Evolutionary conservation across 345 rosid species (phyloP).

Genomic region (Gossypium thurberi): DNA sequence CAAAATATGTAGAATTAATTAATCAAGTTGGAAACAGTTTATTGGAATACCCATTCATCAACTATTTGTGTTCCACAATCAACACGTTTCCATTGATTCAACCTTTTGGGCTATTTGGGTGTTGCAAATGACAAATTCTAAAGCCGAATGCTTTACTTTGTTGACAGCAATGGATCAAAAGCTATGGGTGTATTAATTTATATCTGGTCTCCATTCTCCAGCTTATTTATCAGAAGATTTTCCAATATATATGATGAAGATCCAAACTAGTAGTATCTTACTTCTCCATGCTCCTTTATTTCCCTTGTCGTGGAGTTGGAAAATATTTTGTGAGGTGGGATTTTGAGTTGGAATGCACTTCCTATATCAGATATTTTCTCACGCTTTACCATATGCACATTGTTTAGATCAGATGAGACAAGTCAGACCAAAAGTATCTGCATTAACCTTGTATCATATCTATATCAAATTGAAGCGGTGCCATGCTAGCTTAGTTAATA

Average conservation of each 20-base stretch:
- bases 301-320: not conserved
- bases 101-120: not conserved
- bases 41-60: not conserved
- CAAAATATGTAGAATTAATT: not conserved
- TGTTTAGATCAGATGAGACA: not conserved
- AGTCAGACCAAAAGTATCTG: not conserved
- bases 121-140: slow-evolving; percentile 2
- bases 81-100: slow-evolving; percentile 8
- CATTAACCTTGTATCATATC: not conserved
- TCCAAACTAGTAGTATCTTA: not conserved
- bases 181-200: not conserved
- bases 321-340: slow-evolving; percentile 1
- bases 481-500: no score
- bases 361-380: not conserved
- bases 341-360: slow-evolving; percentile 11
- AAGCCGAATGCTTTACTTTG: not conserved
- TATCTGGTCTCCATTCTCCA: not conserved
- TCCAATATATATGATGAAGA: not conserved
- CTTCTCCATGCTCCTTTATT: not conserved
- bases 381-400: not conserved
- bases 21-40: not conserved
- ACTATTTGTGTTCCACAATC: not conserved
- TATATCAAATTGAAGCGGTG: no score
- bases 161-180: not conserved
- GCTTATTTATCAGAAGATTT: not conserved